These are phyloP conservation scores for Reutealis trisperma DNA, from an alignment of 345 rosid species.

Conservation along the genomic window DNA sequence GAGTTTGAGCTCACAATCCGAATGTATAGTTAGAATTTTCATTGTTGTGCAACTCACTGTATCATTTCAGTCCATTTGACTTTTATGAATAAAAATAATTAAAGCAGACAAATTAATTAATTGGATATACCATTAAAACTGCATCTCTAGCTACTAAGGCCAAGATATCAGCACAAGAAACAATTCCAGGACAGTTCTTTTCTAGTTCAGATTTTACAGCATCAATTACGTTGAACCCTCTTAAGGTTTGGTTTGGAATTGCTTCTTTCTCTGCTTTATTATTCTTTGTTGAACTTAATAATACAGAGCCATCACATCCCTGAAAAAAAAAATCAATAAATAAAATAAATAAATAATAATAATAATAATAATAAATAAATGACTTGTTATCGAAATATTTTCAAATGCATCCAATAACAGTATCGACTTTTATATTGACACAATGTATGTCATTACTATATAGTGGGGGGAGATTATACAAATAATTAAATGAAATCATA, in stretches of 20 bases:
- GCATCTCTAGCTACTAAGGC: slow-evolving; percentile 40
- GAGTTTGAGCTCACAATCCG: too few species aligned
- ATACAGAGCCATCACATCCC: slow-evolving; percentile 65
- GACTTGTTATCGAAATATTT: neutral
- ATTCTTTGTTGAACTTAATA: slow-evolving; percentile 36
- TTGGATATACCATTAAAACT: slow-evolving; percentile 28
- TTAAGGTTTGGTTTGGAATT: slow-evolving; percentile 35
- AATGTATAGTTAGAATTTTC: too few species aligned
- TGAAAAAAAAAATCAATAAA: slow-evolving; percentile 15
- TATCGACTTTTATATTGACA: neutral
- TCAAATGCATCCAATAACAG: too few species aligned
- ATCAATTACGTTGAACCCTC: slow-evolving; percentile 52
- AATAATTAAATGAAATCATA: too few species aligned
- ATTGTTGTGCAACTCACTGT: too few species aligned
- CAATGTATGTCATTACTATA: neutral
- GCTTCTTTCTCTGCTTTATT: slow-evolving; percentile 50
- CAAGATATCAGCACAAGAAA: slow-evolving; percentile 39
- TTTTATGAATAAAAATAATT: too few species aligned
- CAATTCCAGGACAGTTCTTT: slow-evolving; percentile 32
- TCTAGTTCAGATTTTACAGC: slow-evolving; percentile 41
- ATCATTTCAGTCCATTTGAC: neutral
- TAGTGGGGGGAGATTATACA: neutral
- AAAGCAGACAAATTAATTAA: too few species aligned
- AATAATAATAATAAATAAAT: too few species aligned
- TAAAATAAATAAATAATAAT: too few species aligned